phyloP scores from a whole-genome alignment of 2,329 filamentous ascomycete species.

The Triangularia verruculosa region DNA sequence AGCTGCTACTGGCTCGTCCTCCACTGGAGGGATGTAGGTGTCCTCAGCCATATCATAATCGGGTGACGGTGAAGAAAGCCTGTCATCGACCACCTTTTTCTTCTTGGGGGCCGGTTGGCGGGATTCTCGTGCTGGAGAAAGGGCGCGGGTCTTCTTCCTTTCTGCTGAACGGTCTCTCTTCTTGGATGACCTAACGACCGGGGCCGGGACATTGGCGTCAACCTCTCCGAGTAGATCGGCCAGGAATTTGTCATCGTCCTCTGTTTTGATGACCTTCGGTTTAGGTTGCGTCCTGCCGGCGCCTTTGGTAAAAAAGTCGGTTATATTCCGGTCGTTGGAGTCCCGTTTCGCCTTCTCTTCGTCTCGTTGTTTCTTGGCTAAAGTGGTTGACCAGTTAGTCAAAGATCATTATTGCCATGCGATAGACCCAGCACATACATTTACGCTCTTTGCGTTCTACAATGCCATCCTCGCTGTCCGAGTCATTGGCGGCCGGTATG shows the following conservation, averaged over 20 bases:
- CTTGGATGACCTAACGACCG: constrained; percentile 55
- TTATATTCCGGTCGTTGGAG: constrained; percentile 86
- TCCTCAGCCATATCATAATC: constrained; percentile 50
- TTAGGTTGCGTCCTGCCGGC: constrained; percentile 66
- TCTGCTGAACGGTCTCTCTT: constrained; percentile 69
- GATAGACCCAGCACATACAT: constrained; percentile 37
- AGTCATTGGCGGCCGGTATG: constrained; percentile 60
- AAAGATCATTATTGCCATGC: background rate
- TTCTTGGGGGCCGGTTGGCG: constrained; percentile 56
- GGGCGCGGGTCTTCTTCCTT: constrained; percentile 72
- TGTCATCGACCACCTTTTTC: constrained; percentile 51
- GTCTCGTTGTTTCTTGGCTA: constrained; percentile 83
- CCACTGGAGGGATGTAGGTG: constrained; percentile 51
- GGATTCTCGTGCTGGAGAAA: constrained; percentile 67
- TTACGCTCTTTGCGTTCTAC: constrained; percentile 48
- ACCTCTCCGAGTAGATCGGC: constrained; percentile 81
- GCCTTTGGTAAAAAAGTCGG: constrained; percentile 88
- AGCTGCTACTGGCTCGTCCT: constrained; percentile 49
- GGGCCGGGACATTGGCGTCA: constrained; percentile 64
- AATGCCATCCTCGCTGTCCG: constrained; percentile 71
- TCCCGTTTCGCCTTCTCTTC: constrained; percentile 83
- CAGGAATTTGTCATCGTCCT: constrained; percentile 87
- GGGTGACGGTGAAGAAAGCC: constrained; percentile 48
- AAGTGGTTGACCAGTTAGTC: constrained; percentile 4
- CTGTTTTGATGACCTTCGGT: constrained; percentile 79